Percentiles rank a stretch among this genome's conserved stretches.
Evolutionary conservation across 2,329 filamentous ascomycete genomes (phyloP).

Genomic region (Hymenotorrendiella dingleyae): DNA sequence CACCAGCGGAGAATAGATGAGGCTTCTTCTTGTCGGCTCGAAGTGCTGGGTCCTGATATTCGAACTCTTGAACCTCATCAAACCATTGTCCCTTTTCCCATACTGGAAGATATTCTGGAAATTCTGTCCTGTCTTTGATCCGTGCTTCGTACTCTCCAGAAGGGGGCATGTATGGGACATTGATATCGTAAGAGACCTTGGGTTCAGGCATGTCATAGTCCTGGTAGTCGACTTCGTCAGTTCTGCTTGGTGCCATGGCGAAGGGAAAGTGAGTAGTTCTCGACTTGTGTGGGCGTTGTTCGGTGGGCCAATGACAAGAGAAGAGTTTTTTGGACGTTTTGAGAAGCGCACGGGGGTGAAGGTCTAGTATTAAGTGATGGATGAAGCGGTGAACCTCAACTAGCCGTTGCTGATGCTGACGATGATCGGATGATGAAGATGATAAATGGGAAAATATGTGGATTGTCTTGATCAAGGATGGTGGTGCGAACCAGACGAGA

Average conservation of each 20-base stretch:
- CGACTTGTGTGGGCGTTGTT: too few species aligned
- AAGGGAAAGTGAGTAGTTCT: too few species aligned
- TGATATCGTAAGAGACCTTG: slow-evolving; percentile 38
- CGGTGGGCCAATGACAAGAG: too few species aligned
- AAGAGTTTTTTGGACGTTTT: too few species aligned
- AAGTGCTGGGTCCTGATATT: slow-evolving; percentile 40
- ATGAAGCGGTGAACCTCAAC: slow-evolving; percentile 5
- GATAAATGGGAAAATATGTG: too few species aligned
- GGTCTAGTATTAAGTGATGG: slow-evolving; percentile 1
- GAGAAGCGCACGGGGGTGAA: not conserved
- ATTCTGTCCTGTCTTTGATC: slow-evolving; percentile 33
- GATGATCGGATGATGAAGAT: too few species aligned
- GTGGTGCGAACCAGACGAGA: too few species aligned
- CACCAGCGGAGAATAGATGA: slow-evolving; percentile 52
- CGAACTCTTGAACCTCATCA: slow-evolving; percentile 38
- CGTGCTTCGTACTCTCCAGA: slow-evolving; percentile 32
- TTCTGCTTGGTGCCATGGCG: slow-evolving; percentile 20
- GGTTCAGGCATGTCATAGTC: slow-evolving; percentile 11
- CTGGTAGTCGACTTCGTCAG: slow-evolving; percentile 13
- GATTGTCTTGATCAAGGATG: too few species aligned
- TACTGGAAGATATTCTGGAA: slow-evolving; percentile 40
- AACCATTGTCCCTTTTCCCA: slow-evolving; percentile 41
- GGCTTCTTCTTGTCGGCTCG: slow-evolving; percentile 59
- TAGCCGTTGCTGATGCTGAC: slow-evolving; percentile 4
- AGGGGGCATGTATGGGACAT: slow-evolving; percentile 39